These are phyloP conservation scores for Purpureocillium takamizusanense DNA, from an alignment of 2,329 filamentous ascomycete genomes.

Conservation along the genomic window DNA sequence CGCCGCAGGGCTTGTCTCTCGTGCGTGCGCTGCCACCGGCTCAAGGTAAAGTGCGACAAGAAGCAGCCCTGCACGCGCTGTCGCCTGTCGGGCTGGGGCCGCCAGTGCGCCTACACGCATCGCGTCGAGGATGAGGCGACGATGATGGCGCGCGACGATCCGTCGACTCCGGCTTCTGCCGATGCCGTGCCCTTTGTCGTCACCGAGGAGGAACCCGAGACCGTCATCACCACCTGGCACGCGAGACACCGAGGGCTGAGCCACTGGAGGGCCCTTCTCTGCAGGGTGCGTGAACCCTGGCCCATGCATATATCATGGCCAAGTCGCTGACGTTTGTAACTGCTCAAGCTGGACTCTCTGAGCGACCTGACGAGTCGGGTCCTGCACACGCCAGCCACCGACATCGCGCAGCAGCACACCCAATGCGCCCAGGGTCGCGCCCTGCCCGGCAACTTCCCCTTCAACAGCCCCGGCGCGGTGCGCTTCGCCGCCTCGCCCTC, in stretches of 20 bases:
- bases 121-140: background rate
- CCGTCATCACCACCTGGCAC: background rate
- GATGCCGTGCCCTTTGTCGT: background rate
- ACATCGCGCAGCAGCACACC: background rate
- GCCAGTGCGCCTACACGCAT: constrained; percentile 5
- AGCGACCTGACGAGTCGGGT: background rate
- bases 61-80: constrained; percentile 6
- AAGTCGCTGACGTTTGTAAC: too few species aligned
- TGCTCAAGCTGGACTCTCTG: background rate
- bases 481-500: background rate
- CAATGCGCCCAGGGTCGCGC: background rate
- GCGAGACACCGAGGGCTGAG: background rate
- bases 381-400: background rate
- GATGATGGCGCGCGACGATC: too few species aligned
- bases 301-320: background rate
- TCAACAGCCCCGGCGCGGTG: constrained; percentile 4
- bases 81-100: constrained; percentile 1
- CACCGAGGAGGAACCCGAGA: background rate
- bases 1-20: constrained; percentile 5
- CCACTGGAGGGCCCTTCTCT: background rate
- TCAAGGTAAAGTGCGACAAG: constrained; percentile 5
- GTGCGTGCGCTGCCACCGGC: constrained; percentile 6
- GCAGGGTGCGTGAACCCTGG: background rate
- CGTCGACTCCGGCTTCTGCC: background rate
- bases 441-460: constrained; percentile 7